Base-by-base conservation (phyloP, 2,329 filamentous ascomycete genomes). In the Diplodia corticola region DNA sequence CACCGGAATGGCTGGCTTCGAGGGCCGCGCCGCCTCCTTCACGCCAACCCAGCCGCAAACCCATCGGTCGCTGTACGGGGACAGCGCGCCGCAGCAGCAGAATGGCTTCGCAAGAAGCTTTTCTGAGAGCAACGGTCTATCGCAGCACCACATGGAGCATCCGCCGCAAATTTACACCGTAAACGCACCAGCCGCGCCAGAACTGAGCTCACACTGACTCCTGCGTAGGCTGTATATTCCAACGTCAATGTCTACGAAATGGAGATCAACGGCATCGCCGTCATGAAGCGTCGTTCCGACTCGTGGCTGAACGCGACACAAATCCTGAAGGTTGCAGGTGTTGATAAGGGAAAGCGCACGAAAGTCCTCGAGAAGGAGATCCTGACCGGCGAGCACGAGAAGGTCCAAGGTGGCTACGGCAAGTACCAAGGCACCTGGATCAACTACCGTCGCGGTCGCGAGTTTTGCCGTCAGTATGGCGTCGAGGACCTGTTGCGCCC, bases 381-480 rank as follows among this genome's bases (percentile, higher is more conserved):
- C 67, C 88, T 96, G 69, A 95, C 91, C 0, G 95, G 95, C 73
- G 92, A 97, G 75, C 94, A 99, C 78, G 95, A 99, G 78, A 99
- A 99, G 79, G 94, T 99, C 2, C 95, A 99, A 77, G 95, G 95
- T 37, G 95, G 95, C 5, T 99, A 99, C 74, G 95, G 95, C 70
- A 98, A 98, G 82, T 99, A 99, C 74, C 95, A 99, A 81, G 95
- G 95, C 65, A 99, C 95, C 2, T 99, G 95, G 95, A 96, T 99
- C 74, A 92, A 91, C 74, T 98, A 96, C 74, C 91, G 94, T 59
- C 88, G 94, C 68, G 95, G 94, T 1, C 85, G 96, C 53, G 92
- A 97, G 74, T 94, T 99, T 72, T 98, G 95, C 78, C 88, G 91
- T 49, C 86, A 88, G 74, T 89, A 89, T 72, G 85, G 86, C 66